These are phyloP conservation scores for Starmerella sp. DNA, from an alignment of 805 yeast species.

Conservation along the genomic window DNA sequence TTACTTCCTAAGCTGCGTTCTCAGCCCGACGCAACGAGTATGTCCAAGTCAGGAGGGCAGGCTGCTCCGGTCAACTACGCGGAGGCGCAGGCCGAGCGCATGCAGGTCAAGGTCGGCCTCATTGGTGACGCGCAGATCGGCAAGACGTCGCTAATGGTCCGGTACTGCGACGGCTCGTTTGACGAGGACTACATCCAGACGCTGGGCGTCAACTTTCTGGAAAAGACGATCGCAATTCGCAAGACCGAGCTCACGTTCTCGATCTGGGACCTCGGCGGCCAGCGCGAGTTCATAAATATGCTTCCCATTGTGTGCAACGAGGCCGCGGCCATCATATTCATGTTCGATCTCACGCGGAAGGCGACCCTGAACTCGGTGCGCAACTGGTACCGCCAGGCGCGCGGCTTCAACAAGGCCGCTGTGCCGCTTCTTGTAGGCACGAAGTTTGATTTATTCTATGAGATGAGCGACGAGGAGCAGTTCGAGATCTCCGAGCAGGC, in stretches of 20 bases:
- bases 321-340: conserved; percentile 79
- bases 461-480: conserved; percentile 68
- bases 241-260: conserved; percentile 82
- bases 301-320: conserved; percentile 83
- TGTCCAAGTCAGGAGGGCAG: conserved; percentile 8
- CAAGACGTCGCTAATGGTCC: conserved; percentile 90
- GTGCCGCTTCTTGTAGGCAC: conserved; percentile 89
- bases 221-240: conserved; percentile 70
- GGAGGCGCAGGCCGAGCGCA: conserved; percentile 22
- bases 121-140: conserved; percentile 96
- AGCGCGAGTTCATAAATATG: conserved; percentile 90
- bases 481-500: conserved; percentile 74
- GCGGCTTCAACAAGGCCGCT: conserved; percentile 82
- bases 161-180: conserved; percentile 88
- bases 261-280: conserved; percentile 95
- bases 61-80: conserved; percentile 18
- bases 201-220: conserved; percentile 90
- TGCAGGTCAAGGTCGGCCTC: conserved; percentile 67
- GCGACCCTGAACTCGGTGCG: conserved; percentile 77
- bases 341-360: conserved; percentile 81
- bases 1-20: not conserved
- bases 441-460: conserved; percentile 78
- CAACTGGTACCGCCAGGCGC: conserved; percentile 89
- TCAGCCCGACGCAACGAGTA: not conserved
- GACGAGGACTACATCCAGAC: conserved; percentile 91